Percentiles rank a stretch among this genome's conserved stretches.
Conservation (phyloP, 208 protist genomes). For the Wallacemonas sp. region DNA sequence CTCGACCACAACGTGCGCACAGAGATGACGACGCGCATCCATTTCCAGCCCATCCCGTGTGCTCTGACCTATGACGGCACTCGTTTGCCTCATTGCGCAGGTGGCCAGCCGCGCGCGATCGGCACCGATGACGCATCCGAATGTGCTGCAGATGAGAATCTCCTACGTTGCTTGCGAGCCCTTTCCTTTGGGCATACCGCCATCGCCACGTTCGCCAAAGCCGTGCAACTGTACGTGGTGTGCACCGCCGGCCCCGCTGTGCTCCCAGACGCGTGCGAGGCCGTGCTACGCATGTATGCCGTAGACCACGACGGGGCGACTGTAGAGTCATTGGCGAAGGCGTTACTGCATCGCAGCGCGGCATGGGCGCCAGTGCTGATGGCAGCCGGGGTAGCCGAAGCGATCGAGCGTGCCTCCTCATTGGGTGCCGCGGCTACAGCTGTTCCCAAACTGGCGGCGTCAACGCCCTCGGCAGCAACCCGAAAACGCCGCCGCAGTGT, state of each 20-base stretch:
- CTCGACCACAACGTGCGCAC: constrained; percentile 41
- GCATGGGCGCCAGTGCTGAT: constrained; percentile 53
- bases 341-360: constrained; percentile 40
- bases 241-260: constrained; percentile 31
- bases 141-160: background rate
- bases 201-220: constrained; percentile 40
- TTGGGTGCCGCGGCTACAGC: too few relatives aligned
- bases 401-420: too few relatives aligned
- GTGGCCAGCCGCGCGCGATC: too few relatives aligned
- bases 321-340: constrained; percentile 38
- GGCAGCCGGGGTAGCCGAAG: constrained; percentile 58
- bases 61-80: constrained; percentile 16
- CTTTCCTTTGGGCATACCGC: constrained; percentile 54
- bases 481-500: constrained; percentile 1
- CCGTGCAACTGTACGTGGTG: constrained; percentile 63
- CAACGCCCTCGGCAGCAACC: too few relatives aligned
- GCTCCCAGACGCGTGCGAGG: constrained; percentile 30
- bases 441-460: too few relatives aligned
- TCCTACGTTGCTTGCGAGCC: constrained; percentile 23
- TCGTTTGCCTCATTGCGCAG: too few relatives aligned
- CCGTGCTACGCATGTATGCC: constrained; percentile 47
- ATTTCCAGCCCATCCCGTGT: constrained; percentile 76
- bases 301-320: constrained; percentile 25
- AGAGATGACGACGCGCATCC: constrained; percentile 34
- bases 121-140: background rate